phyloP scores from a whole-genome alignment of 176 grass and related monocot species.

The Olyra latifolia region DNA sequence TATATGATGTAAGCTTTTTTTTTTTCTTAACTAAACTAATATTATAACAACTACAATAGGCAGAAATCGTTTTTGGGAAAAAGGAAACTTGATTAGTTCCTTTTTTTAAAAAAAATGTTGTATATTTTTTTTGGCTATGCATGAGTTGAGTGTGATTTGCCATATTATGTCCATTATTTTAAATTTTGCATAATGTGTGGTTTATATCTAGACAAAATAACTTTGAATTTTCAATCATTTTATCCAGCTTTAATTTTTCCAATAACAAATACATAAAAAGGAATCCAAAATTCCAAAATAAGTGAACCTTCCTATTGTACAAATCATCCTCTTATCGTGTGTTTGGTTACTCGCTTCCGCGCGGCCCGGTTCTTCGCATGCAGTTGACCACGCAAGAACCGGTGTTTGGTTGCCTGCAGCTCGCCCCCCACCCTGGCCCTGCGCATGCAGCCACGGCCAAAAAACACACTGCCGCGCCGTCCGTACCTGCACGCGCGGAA shows the following conservation, averaged over 20 bases:
- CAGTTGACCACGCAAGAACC: no score
- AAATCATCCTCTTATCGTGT: neutral
- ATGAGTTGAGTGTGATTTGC: neutral
- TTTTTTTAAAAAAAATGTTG: neutral
- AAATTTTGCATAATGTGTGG: neutral
- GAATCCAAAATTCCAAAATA: neutral
- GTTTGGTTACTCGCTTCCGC: no score
- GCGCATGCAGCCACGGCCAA: no score
- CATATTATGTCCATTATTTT: slow-evolving; percentile 1
- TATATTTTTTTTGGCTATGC: neutral
- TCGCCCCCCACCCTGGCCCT: no score
- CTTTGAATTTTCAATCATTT: neutral
- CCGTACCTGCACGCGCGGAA: no score
- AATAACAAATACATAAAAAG: neutral
- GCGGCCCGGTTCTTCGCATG: no score
- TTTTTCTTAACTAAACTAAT: neutral
- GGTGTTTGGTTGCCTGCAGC: no score
- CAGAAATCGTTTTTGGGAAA: neutral
- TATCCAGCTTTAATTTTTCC: neutral
- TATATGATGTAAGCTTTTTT: neutral
- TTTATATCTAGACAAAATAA: neutral
- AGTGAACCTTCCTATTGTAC: neutral
- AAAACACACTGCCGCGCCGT: no score
- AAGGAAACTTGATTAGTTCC: neutral
- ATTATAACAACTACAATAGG: neutral